Evolutionary conservation across 2,329 filamentous ascomycete genomes (phyloP).

Genomic region (Hypomyces rosellus): DNA sequence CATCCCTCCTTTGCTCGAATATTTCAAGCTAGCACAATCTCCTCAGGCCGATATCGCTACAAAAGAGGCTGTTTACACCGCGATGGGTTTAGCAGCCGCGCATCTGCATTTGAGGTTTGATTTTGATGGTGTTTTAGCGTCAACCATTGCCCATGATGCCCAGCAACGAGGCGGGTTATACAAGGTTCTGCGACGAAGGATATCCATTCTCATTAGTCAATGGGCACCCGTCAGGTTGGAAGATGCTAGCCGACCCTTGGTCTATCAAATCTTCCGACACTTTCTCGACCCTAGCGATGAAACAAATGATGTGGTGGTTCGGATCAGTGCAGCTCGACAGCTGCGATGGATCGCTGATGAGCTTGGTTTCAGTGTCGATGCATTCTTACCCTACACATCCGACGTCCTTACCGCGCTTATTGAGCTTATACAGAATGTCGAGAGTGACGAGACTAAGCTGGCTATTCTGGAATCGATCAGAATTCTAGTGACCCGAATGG

Average conservation of each 20-base stretch:
- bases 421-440: slow-evolving; percentile 70
- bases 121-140: slow-evolving; percentile 72
- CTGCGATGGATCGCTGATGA: slow-evolving; percentile 77
- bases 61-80: slow-evolving; percentile 93
- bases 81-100: slow-evolving; percentile 78
- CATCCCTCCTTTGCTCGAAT: slow-evolving; percentile 69
- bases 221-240: slow-evolving; percentile 79
- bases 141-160: slow-evolving; percentile 71
- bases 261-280: slow-evolving; percentile 87
- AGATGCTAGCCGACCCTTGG: slow-evolving; percentile 59
- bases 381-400: slow-evolving; percentile 71
- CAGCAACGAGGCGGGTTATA: slow-evolving; percentile 57
- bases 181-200: slow-evolving; percentile 79
- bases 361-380: slow-evolving; percentile 68
- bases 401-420: slow-evolving; percentile 68
- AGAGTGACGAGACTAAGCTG: slow-evolving; percentile 83
- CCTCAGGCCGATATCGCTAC: slow-evolving; percentile 62
- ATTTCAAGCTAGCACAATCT: slow-evolving; percentile 73
- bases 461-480: slow-evolving; percentile 82
- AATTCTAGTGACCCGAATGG: slow-evolving; percentile 73
- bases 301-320: slow-evolving; percentile 84
- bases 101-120: slow-evolving; percentile 69
- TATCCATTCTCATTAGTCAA: slow-evolving; percentile 81
- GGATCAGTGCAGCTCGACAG: slow-evolving; percentile 82
- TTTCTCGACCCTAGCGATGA: slow-evolving; percentile 71